These are phyloP conservation scores for Epichloe amarillans DNA, from an alignment of 2,329 filamentous ascomycete genomes.

Conservation along the genomic window DNA sequence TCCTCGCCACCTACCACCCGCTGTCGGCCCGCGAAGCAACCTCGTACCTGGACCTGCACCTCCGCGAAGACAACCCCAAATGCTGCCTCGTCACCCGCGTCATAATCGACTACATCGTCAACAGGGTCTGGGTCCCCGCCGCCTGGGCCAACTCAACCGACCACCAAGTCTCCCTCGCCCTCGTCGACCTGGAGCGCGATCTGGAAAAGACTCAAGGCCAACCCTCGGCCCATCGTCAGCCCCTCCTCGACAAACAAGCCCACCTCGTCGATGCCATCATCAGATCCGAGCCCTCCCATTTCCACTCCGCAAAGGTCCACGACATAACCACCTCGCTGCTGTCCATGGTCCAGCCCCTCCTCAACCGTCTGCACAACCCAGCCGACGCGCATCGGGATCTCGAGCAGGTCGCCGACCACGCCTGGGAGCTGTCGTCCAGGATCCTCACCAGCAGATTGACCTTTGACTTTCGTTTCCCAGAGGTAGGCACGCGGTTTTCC, in stretches of 20 bases:
- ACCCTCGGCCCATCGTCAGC: conserved; percentile 22
- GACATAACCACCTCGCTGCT: conserved; percentile 29
- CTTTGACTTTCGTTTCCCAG: conserved; percentile 36
- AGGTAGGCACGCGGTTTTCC: conserved; percentile 35
- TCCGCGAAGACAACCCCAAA: conserved; percentile 26
- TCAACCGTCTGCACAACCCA: conserved; percentile 22
- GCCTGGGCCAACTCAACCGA: conserved; percentile 27
- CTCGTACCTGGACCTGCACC: conserved; percentile 28
- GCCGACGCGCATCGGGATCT: conserved; percentile 29
- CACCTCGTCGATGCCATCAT: conserved; percentile 25
- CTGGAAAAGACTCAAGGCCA: conserved; percentile 24
- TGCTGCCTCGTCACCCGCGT: conserved; percentile 29
- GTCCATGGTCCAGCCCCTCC: conserved; percentile 24
- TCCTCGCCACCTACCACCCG: conserved; percentile 24
- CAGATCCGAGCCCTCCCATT: conserved; percentile 17
- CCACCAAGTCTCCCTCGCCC: conserved; percentile 18
- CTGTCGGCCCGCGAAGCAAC: conserved; percentile 24
- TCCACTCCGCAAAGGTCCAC: conserved; percentile 21
- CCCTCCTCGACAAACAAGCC: conserved; percentile 25
- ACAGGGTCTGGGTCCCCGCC: conserved; percentile 25
- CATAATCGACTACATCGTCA: conserved; percentile 29
- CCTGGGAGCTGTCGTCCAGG: conserved; percentile 32
- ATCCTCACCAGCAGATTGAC: conserved; percentile 31
- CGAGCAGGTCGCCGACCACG: conserved; percentile 24
- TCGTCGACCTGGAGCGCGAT: conserved; percentile 24